These are phyloP conservation scores for Candida ortonii DNA, from an alignment of 805 yeast genomes.

Conservation along the genomic window DNA sequence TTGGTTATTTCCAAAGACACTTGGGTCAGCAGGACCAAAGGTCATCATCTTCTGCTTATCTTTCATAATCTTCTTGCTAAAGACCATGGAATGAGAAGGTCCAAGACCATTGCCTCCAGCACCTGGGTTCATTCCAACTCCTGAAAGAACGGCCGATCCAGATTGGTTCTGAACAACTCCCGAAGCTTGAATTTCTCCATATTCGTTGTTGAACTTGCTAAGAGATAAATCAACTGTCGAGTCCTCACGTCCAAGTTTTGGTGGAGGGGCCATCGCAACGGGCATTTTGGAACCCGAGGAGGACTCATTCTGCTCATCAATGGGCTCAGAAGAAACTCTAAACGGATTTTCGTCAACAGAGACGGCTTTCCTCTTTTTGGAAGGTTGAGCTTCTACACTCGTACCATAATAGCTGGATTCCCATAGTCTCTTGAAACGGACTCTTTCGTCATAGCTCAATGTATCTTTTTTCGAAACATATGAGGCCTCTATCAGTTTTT, in stretches of 20 bases:
- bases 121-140: constrained; percentile 11
- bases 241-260: constrained; percentile 24
- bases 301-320: too few species aligned
- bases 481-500: constrained; percentile 28
- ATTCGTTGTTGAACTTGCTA: constrained; percentile 33
- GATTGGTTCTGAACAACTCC: constrained; percentile 46
- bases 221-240: constrained; percentile 20
- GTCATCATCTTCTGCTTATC: constrained; percentile 39
- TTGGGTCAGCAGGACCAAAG: constrained; percentile 20
- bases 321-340: not conserved
- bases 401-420: constrained; percentile 16
- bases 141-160: constrained; percentile 27
- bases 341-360: constrained; percentile 1
- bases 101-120: constrained; percentile 54
- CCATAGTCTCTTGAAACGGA: constrained; percentile 22
- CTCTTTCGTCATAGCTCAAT: constrained; percentile 25
- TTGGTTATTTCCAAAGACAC: too few species aligned
- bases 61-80: constrained; percentile 45
- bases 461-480: constrained; percentile 13
- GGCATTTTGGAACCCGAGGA: too few species aligned
- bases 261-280: constrained; percentile 25
- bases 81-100: constrained; percentile 55
- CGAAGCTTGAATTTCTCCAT: constrained; percentile 59
- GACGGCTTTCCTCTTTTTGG: constrained; percentile 9
- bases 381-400: constrained; percentile 1